A percentile compares a stretch with the other conserved stretches of the same genome.
phyloP scores from a whole-genome alignment of 2,329 filamentous ascomycete genomes.

The Xylogone sp. region DNA sequence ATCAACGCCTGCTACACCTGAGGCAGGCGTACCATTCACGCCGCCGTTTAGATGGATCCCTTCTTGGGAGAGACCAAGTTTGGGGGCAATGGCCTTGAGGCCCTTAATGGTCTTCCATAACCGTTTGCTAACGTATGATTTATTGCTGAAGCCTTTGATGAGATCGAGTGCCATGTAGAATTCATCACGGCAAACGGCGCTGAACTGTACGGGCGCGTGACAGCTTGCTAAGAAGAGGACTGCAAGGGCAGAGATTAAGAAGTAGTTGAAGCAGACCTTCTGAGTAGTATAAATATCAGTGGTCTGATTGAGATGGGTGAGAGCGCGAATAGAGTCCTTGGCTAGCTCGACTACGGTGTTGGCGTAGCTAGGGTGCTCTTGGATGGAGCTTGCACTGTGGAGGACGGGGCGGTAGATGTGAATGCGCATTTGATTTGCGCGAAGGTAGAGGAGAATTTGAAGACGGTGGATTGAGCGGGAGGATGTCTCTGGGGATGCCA shows the following conservation, averaged over 20 bases:
- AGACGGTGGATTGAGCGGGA: constrained; percentile 57
- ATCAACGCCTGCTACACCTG: constrained; percentile 9
- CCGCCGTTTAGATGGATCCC: constrained; percentile 1
- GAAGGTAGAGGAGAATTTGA: constrained; percentile 78
- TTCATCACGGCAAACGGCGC: constrained; percentile 64
- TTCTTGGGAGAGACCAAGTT: constrained; percentile 46
- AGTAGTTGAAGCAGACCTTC: constrained; percentile 78
- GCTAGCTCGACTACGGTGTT: constrained; percentile 71
- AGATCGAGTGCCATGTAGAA: constrained; percentile 77
- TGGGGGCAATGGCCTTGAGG: constrained; percentile 68
- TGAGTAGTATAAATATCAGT: constrained; percentile 67
- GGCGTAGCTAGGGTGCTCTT: constrained; percentile 69
- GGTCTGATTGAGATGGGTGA: constrained; percentile 67
- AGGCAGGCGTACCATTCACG: neutral
- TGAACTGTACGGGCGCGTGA: constrained; percentile 71
- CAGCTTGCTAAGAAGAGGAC: constrained; percentile 74
- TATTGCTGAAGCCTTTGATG: constrained; percentile 67
- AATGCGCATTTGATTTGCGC: constrained; percentile 86
- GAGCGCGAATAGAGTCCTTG: constrained; percentile 70
- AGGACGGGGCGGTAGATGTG: constrained; percentile 85
- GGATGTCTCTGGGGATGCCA: constrained; percentile 39
- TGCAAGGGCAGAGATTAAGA: constrained; percentile 69
- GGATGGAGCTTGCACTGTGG: constrained; percentile 79
- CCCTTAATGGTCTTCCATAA: constrained; percentile 70
- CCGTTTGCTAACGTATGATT: constrained; percentile 67